Conservation (phyloP, 1,284 basidiomycete genomes). For the Trichosporon sp. region DNA sequence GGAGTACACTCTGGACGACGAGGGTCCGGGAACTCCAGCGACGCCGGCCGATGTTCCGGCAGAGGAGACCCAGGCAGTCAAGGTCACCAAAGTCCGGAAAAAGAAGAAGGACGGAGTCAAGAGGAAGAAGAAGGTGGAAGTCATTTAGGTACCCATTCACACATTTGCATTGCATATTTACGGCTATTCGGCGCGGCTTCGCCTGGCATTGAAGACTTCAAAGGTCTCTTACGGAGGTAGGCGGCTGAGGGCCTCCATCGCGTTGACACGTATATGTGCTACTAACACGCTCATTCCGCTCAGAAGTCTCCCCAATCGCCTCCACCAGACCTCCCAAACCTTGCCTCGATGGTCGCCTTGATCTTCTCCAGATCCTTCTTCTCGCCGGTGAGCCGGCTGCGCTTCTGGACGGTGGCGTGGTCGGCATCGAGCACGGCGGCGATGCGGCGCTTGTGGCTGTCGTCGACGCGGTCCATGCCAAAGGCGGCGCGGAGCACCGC, state of each 20-base stretch:
- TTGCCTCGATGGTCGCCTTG: background rate
- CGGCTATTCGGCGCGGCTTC: background rate
- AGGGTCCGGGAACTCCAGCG: conserved; percentile 39
- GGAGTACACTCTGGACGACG: conserved; percentile 58
- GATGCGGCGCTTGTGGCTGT: background rate
- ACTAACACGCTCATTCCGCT: background rate
- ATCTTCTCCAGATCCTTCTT: background rate
- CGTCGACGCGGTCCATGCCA: background rate
- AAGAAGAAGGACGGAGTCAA: conserved; percentile 38
- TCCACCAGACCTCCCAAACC: background rate
- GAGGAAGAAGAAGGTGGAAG: conserved; percentile 5
- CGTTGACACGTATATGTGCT: too few relatives aligned
- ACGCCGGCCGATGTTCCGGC: conserved; percentile 22
- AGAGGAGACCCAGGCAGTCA: conserved; percentile 40
- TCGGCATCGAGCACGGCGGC: background rate
- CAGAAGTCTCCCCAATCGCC: background rate
- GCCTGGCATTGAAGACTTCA: too few relatives aligned
- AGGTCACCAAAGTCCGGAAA: conserved; percentile 43
- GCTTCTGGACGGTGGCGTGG: background rate
- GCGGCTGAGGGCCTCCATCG: too few relatives aligned
- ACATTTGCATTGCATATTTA: background rate
- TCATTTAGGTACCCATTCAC: background rate
- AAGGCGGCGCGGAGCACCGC: background rate
- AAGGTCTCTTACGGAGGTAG: too few relatives aligned
- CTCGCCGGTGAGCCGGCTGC: background rate